Evolutionary conservation across 1,284 basidiomycete genomes (phyloP).

Genomic region (Heterobasidion parviporum): DNA sequence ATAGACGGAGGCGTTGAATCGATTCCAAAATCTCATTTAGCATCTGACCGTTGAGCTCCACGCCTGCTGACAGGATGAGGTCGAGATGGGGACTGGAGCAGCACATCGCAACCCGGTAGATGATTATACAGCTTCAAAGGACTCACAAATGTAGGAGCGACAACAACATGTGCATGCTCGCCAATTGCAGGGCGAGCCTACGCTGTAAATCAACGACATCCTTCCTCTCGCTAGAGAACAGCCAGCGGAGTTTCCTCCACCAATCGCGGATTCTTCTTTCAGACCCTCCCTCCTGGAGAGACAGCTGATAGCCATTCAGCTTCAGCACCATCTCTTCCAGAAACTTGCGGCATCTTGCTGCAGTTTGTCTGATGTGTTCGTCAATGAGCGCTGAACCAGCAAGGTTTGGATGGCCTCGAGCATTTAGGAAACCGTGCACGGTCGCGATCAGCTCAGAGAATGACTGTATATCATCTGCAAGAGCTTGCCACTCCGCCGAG

Average conservation of each 20-base stretch:
- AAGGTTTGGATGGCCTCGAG: not conserved
- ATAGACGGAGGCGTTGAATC: not conserved
- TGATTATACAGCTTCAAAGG: not conserved
- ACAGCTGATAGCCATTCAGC: not conserved
- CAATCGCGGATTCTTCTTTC: not conserved
- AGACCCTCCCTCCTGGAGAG: not conserved
- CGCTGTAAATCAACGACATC: not conserved
- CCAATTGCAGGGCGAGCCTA: not conserved
- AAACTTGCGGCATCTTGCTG: not conserved
- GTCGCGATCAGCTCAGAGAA: not conserved
- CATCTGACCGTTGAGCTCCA: not conserved
- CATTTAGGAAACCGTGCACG: not conserved
- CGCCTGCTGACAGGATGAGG: not conserved
- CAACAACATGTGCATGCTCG: not conserved
- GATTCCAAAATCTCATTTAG: not conserved
- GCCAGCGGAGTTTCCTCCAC: conserved; percentile 2
- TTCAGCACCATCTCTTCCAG: not conserved
- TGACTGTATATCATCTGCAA: not conserved
- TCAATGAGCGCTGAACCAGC: too few species aligned
- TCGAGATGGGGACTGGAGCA: not conserved
- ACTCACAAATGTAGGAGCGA: not conserved
- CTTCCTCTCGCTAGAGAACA: not conserved
- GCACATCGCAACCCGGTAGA: not conserved
- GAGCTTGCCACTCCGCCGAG: not conserved
- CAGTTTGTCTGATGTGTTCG: not conserved